Conservation (phyloP, 169 alveolate species). For the Plasmodium gonderi region DNA sequence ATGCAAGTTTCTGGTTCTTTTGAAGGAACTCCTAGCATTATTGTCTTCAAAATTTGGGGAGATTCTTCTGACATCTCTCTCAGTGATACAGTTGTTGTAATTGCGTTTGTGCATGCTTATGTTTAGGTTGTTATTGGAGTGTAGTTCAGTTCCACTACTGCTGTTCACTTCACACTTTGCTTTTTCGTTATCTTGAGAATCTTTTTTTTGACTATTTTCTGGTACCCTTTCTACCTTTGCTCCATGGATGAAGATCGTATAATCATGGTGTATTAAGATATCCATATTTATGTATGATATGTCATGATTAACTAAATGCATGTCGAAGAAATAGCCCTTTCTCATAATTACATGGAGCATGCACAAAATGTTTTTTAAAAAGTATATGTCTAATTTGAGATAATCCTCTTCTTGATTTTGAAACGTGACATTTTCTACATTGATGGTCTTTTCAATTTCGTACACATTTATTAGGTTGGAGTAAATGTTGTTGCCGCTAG, state of each 20-base stretch:
- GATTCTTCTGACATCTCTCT: no score
- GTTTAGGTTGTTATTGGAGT: no score
- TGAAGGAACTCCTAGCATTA: neutral
- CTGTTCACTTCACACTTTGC: no score
- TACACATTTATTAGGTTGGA: constrained; percentile 41
- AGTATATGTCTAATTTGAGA: constrained; percentile 56
- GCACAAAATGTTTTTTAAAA: constrained; percentile 42
- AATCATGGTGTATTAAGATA: constrained; percentile 17
- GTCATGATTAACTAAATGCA: constrained; percentile 23
- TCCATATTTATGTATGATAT: neutral
- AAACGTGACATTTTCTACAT: constrained; percentile 58
- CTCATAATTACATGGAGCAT: constrained; percentile 53
- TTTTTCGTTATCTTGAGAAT: neutral
- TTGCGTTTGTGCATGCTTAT: no score
- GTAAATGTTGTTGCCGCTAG: constrained; percentile 1
- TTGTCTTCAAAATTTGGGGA: neutral
- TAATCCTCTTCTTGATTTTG: constrained; percentile 53
- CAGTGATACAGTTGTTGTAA: no score
- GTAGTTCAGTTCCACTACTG: no score
- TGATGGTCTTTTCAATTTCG: constrained; percentile 39
- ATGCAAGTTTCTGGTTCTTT: neutral
- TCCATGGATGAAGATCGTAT: neutral
- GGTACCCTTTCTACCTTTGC: neutral
- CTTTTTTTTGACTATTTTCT: neutral
- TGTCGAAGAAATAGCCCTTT: constrained; percentile 8